Conservation (phyloP, 1,284 basidiomycete species). For the Veloporphyrellus conicus region DNA sequence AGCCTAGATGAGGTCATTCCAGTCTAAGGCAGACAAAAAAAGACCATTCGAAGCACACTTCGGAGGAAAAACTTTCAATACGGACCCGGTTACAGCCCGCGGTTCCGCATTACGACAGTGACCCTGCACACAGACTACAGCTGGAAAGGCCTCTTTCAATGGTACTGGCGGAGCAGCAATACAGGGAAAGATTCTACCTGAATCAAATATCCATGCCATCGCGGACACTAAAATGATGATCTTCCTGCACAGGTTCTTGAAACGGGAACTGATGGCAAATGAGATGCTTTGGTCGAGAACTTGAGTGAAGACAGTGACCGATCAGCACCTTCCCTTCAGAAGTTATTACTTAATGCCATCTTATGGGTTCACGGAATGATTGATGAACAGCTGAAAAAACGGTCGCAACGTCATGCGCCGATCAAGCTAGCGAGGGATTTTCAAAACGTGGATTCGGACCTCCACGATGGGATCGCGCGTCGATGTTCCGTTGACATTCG, state of each 20-base stretch:
- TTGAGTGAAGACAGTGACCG: background rate
- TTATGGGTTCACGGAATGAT: background rate
- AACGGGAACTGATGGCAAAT: background rate
- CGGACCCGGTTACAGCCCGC: too few relatives aligned
- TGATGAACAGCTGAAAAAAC: background rate
- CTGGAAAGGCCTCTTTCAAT: too few relatives aligned
- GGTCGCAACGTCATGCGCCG: background rate
- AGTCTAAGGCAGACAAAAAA: too few relatives aligned
- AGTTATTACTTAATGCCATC: background rate
- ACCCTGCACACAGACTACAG: too few relatives aligned
- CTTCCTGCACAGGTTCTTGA: conserved; percentile 1
- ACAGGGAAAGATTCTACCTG: too few relatives aligned
- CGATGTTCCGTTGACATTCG: background rate
- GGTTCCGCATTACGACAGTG: too few relatives aligned
- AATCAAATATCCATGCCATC: too few relatives aligned
- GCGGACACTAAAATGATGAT: too few relatives aligned
- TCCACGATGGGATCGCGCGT: background rate
- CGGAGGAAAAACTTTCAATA: too few relatives aligned
- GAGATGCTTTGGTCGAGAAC: background rate
- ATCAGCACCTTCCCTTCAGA: background rate
- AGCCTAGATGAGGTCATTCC: too few relatives aligned
- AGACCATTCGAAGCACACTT: too few relatives aligned
- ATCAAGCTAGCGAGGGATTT: background rate
- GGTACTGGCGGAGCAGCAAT: too few relatives aligned
- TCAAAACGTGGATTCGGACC: background rate